Conservation (phyloP, 164 flowering plant genomes). For the Magnolia sinica region DNA sequence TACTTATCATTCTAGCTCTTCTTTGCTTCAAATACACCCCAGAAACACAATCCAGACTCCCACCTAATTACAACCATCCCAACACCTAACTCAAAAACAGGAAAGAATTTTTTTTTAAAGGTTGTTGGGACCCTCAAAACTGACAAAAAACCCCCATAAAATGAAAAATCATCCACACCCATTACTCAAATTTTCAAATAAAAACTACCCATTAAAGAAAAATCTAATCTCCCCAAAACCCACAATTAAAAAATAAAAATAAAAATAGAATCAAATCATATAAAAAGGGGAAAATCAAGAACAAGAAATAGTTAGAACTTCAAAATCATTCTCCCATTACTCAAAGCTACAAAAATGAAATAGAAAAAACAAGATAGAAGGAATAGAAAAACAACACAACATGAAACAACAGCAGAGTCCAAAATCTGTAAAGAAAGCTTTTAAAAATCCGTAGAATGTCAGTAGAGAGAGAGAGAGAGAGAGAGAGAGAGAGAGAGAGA, state of each 20-base stretch:
- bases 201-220: conserved; percentile 20
- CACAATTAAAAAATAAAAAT: neutral
- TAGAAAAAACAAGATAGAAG: neutral
- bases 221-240: conserved; percentile 17
- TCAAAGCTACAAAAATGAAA: neutral
- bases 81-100: neutral
- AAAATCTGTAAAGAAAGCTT: neutral
- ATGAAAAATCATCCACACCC: conserved; percentile 17
- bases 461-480: neutral
- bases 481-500: neutral
- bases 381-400: neutral
- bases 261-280: conserved; percentile 8
- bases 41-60: conserved; percentile 24
- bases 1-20: conserved; percentile 14
- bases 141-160: neutral
- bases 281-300: neutral
- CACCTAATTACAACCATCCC: conserved; percentile 3
- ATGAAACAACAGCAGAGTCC: conserved; percentile 1
- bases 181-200: conserved; percentile 21
- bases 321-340: conserved; percentile 7
- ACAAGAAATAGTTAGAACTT: neutral
- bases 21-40: conserved; percentile 55
- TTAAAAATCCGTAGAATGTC: conserved; percentile 15
- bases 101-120: conserved; percentile 2
- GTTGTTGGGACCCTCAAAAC: conserved; percentile 9